Evolutionary conservation across 2,329 filamentous ascomycete genomes (phyloP), one percentile per base, ranked within the genome.

Genomic region (Bretziella fagacearum): DNA sequence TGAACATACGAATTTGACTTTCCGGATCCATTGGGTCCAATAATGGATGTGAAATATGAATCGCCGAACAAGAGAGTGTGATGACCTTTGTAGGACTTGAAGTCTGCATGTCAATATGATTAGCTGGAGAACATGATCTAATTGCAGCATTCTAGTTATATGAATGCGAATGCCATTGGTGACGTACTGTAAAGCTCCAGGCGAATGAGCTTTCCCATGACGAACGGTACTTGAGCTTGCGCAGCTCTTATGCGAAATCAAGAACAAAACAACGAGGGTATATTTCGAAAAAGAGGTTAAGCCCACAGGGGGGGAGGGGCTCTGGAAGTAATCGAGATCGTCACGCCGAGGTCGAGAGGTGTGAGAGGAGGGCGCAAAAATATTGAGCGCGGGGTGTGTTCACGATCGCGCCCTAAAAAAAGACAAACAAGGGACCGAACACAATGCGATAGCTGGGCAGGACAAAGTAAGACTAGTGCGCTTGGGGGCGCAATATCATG

Each of bases 21-120:
- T 54, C 91, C 91, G 29, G 91, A 96, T 69, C 91, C 91, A 87
- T 98, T 98, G 61, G 91, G 91, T 4, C 93, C 91, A 59, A 98
- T 96, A 59, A 98, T 95, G 35, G 91, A 98, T 43, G 91, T 98
- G 64, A 98, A 98, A 65, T 95, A 96, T 2, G 87, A 93, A 67
- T 98, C 89, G 58, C 89, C 89, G 58, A 98, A 95, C 46, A 95
- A 76, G 37, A 98, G 77, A 51, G 77, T 80, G 67, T 98, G 91
- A 58, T 95, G 87, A 50, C 87, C 91, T 64, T 94, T 94, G 70
- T 98, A 98, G 56, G 91, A 96, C 68, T 98, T 98, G 77, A 98
- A 98, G 69, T 98, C 84, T 91, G 58, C n/a, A n/a, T n/a, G n/a
- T n/a, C n/a, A n/a, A n/a, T n/a, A n/a, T n/a, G n/a, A n/a, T n/a